Evolutionary conservation across 352 stramenopile species (phyloP), one percentile per base, ranked within the genome.

Genomic region (Pythium sukuiense): DNA sequence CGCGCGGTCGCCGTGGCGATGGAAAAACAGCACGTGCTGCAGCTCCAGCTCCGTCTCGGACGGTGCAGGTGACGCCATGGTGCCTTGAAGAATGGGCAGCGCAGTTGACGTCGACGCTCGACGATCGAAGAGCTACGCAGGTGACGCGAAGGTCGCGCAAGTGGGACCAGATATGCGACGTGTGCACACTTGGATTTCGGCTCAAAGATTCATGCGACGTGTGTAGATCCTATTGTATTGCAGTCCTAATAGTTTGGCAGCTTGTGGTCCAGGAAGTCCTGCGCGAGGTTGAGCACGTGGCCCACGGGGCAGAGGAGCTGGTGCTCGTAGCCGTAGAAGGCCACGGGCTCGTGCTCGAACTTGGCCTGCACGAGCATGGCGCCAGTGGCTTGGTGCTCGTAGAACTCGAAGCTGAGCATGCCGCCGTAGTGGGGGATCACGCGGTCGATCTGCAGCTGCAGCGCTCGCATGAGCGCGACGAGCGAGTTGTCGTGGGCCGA

Each of bases 401-500:
- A 87, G 50, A 93, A 57, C 70, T 95, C 86, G 49, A 95, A 90
- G 37, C 58, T 87, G 33, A 95, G 71, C 73, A 90, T 91, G 20
- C 77, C 80, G 18, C 86, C 86, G 65, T 93, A 93, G 20, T 72
- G 66, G 7, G 86, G 86, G 52, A 92, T 81, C 29, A 81, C 71
- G 16, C 67, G 70, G 27, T 77, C 71, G 50, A 83, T 62, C 39
- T 88, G 63, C 32, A 94, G 58, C 63, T 88, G 67, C 56, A 94
- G 69, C 59, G 86, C 86, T 35, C 77, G 81, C 27, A 87, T 69
- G 24, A 92, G 67, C 48, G 83, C 83, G 30, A 94, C 82, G 16
- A 94, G 71, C 58, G 86, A 90, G 69, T 92, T 92, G 68, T 94
- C 83, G 68, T 94, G 86, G 0, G 77, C 82, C 0, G 86, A 94